Conservation (phyloP, 2,329 filamentous ascomycete species). For the Sphaerulina populicola region DNA sequence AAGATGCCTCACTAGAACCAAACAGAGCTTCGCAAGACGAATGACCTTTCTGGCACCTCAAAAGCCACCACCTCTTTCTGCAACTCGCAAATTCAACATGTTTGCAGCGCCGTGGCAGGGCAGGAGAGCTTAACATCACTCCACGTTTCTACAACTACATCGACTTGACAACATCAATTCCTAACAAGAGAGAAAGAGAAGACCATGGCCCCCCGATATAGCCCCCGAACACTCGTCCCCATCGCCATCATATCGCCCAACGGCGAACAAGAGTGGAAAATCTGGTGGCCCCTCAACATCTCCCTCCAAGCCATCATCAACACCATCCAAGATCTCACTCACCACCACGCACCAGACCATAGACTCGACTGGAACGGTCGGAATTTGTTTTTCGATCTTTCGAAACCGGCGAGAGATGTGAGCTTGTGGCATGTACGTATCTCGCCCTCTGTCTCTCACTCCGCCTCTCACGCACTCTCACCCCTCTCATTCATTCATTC, state of each 20-base stretch:
- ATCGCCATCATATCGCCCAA: background rate
- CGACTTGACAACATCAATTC: background rate
- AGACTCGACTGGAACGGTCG: background rate
- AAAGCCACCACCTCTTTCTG: too few species aligned
- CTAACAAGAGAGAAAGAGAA: background rate
- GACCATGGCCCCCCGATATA: background rate
- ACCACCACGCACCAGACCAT: background rate
- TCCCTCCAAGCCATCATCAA: background rate
- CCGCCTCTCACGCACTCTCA: too few species aligned
- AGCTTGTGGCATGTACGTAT: background rate
- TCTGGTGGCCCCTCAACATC: background rate
- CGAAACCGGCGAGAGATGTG: background rate
- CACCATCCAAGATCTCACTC: background rate
- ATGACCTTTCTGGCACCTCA: too few species aligned
- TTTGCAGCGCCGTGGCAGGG: too few species aligned
- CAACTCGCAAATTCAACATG: too few species aligned
- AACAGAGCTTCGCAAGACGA: too few species aligned
- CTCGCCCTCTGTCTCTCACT: too few species aligned
- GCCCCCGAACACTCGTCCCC: background rate
- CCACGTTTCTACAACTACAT: background rate
- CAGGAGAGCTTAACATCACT: too few species aligned
- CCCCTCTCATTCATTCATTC: too few species aligned
- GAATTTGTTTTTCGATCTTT: background rate
- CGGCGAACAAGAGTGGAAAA: background rate
- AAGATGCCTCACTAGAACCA: too few species aligned